Evolutionary conservation across 1,139 yeast species (phyloP).

Genomic region (Candida mesenterica): DNA sequence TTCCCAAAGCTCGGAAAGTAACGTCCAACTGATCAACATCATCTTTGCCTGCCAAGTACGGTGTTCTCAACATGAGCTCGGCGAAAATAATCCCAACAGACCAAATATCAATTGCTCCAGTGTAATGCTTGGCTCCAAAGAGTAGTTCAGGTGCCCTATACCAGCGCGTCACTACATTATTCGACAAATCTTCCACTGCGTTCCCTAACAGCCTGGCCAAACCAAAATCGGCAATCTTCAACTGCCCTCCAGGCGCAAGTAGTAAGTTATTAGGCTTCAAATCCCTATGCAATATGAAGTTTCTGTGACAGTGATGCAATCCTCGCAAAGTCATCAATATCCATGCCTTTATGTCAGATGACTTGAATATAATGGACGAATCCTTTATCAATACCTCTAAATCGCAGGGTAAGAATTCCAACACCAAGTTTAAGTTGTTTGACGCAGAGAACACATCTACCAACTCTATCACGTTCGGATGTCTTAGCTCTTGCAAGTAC

Average conservation of each 20-base stretch:
- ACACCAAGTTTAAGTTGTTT: slow-evolving; percentile 73
- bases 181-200: slow-evolving; percentile 78
- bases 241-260: slow-evolving; percentile 79
- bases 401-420: slow-evolving; percentile 91
- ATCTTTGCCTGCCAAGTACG: slow-evolving; percentile 89
- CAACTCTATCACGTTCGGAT: slow-evolving; percentile 80
- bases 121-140: slow-evolving; percentile 86
- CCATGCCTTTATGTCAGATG: slow-evolving; percentile 93
- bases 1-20: slow-evolving; percentile 91
- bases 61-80: slow-evolving; percentile 90
- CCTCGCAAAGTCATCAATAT: slow-evolving; percentile 91
- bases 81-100: slow-evolving; percentile 95
- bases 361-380: slow-evolving; percentile 68
- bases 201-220: slow-evolving; percentile 81
- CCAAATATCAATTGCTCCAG: slow-evolving; percentile 90
- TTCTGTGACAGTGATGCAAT: slow-evolving; percentile 90
- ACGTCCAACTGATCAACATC: slow-evolving; percentile 88
- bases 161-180: slow-evolving; percentile 97
- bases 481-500: slow-evolving; percentile 82
- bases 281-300: slow-evolving; percentile 86
- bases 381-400: slow-evolving; percentile 88
- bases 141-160: slow-evolving; percentile 92
- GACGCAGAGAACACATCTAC: slow-evolving; percentile 81
- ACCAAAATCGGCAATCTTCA: slow-evolving; percentile 97
- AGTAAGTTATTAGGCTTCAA: slow-evolving; percentile 80